A percentile compares a stretch with the other conserved stretches of the same genome.
Evolutionary conservation across 2,329 filamentous ascomycete species (phyloP).

Genomic region (Pleurostoma richardsiae): DNA sequence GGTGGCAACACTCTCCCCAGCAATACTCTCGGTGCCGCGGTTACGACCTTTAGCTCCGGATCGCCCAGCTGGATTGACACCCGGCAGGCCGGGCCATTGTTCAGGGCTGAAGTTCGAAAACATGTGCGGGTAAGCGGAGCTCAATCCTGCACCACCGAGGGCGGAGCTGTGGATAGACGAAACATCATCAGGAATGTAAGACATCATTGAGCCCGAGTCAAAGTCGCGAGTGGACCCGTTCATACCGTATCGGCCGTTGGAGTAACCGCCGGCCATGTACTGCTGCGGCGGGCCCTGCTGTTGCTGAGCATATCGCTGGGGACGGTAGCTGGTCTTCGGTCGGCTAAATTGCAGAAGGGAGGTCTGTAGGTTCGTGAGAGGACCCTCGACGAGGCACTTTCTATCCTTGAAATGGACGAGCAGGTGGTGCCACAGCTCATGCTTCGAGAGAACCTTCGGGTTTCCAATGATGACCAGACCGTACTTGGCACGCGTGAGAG

Average conservation of each 20-base stretch:
- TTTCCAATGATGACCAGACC: constrained; percentile 95
- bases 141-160: constrained; percentile 76
- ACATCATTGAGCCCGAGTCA: constrained; percentile 84
- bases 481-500: constrained; percentile 93
- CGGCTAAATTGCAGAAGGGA: constrained; percentile 92
- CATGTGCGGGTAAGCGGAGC: constrained; percentile 85
- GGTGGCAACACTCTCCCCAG: constrained; percentile 87
- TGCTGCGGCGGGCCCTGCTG: constrained; percentile 7
- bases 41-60: constrained; percentile 61
- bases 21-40: constrained; percentile 69
- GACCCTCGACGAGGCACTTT: constrained; percentile 93
- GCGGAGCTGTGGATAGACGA: constrained; percentile 93
- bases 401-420: constrained; percentile 95
- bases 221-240: constrained; percentile 44
- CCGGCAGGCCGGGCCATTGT: constrained; percentile 78
- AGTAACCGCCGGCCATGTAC: constrained; percentile 21
- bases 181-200: constrained; percentile 95
- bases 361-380: constrained; percentile 90
- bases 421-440: constrained; percentile 95
- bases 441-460: constrained; percentile 94
- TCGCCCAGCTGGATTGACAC: constrained; percentile 55
- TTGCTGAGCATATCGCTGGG: constrained; percentile 63
- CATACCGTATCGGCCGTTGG: constrained; percentile 32
- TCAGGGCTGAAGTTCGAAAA: constrained; percentile 89
- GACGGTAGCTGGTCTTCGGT: constrained; percentile 88